phyloP scores from a whole-genome alignment of 2,329 filamentous ascomycete genomes.

The Neofusicoccum kwambonambiense region DNA sequence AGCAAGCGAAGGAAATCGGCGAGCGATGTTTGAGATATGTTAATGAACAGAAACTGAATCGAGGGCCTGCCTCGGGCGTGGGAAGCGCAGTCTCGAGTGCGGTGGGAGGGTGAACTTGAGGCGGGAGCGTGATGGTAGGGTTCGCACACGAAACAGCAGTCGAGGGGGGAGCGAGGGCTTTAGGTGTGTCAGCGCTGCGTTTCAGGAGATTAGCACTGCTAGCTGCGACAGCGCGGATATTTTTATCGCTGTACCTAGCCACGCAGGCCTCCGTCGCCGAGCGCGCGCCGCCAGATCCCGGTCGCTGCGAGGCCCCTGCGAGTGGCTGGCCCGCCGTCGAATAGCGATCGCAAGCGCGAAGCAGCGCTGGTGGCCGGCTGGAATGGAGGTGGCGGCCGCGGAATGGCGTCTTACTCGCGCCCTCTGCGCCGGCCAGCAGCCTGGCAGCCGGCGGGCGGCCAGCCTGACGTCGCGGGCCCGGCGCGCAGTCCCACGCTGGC shows the following conservation, averaged over 20 bases:
- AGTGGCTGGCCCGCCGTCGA: constrained; percentile 16
- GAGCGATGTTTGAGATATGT: constrained; percentile 19
- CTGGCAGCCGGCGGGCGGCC: too few relatives aligned
- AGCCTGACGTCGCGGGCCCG: too few relatives aligned
- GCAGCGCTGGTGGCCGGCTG: background rate
- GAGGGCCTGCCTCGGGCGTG: constrained; percentile 19
- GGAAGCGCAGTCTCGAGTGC: constrained; percentile 14
- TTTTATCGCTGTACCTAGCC: constrained; percentile 17
- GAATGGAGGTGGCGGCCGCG: constrained; percentile 16
- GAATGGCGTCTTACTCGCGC: constrained; percentile 17
- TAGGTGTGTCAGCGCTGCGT: constrained; percentile 19
- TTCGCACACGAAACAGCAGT: constrained; percentile 18
- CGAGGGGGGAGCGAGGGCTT: constrained; percentile 19
- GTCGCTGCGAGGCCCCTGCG: constrained; percentile 14
- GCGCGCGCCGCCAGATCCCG: constrained; percentile 14
- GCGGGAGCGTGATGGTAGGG: constrained; percentile 12
- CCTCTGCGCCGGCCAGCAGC: too few relatives aligned
- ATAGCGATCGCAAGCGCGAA: constrained; percentile 12
- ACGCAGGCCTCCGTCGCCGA: constrained; percentile 16
- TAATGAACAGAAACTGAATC: constrained; percentile 18
- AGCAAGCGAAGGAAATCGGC: constrained; percentile 15
- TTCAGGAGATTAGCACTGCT: constrained; percentile 19
- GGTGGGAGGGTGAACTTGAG: constrained; percentile 1
- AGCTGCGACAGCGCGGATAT: constrained; percentile 13
- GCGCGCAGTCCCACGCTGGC: background rate